Evolutionary conservation across 2,329 filamentous ascomycete species (phyloP), one percentile per base, ranked within the genome.

Genomic region (Ascochyta lentis): DNA sequence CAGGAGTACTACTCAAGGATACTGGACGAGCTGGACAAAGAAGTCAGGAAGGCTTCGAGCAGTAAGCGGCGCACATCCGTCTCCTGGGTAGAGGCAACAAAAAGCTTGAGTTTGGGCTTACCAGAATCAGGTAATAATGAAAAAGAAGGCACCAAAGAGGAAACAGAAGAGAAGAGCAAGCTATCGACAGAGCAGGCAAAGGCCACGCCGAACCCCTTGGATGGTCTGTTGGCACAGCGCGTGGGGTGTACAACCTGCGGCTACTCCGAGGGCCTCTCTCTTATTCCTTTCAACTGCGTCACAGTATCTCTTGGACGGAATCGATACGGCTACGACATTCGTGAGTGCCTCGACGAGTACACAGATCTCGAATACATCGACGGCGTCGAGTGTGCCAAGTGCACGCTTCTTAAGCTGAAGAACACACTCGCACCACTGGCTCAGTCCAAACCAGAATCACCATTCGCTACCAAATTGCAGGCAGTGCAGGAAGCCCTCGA

Each of bases 1-100:
- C 95, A 98, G 72, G 95, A 99, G 75, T 99, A 98, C 74, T 97
- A 91, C 68, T 94, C 92, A 15, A 96, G 94, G 68, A 83, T 99
- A 13, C 76, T 97, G 43, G 92, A 94, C 63, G 88, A 93, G 65
- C 81, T 96, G 26, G 91, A 97, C 68, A 89, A 89, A 67, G 91
- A 96, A 69, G 81, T 91, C 37, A 82, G 41, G 78, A 77, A 55
- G 70, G 74, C 50, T 67, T 73, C 56, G 61, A 80, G 71, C 73
- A 79, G 65, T 72, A 76, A 71, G 71, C 79, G 59, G 54, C 78
- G 67, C 74, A 77, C 51, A 19, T 67, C 57, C 35, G 63, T 65
- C 38, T 70, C 80, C 34, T 73, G 70, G 58, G 44, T 67, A 19
- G 63, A 67, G 49, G 60, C 67, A 38, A 65, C 65, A 9, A 69